Evolutionary conservation across 805 yeast genomes (phyloP).

Genomic region (Candida pini): DNA sequence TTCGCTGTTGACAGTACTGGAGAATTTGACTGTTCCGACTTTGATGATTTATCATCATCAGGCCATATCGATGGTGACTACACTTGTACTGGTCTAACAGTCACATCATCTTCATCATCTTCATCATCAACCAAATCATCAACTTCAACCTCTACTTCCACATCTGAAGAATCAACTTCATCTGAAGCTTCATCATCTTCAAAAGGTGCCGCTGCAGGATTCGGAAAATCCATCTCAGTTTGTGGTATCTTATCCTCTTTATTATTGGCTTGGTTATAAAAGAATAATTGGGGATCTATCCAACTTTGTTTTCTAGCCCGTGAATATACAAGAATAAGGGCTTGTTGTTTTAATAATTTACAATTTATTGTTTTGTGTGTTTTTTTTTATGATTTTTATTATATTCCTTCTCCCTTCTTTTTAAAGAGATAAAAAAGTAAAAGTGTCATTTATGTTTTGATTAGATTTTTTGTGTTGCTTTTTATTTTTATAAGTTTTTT

Average conservation of each 20-base stretch:
- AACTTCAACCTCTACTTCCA: constrained; percentile 26
- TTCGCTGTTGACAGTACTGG: constrained; percentile 72
- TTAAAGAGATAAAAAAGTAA: not conserved
- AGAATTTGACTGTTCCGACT: constrained; percentile 75
- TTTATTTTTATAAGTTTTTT: not conserved
- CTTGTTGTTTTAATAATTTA: no score
- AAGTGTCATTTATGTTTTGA: not conserved
- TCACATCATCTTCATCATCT: constrained; percentile 29
- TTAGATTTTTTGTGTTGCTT: not conserved
- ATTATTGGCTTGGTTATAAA: constrained; percentile 47
- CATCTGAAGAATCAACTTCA: constrained; percentile 35
- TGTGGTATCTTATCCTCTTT: constrained; percentile 46
- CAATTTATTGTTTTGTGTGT: no score
- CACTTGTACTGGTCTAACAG: constrained; percentile 62
- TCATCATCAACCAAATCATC: constrained; percentile 20
- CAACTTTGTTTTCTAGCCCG: no score
- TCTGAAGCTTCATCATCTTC: constrained; percentile 29
- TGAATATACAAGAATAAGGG: no score
- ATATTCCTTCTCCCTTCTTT: not conserved
- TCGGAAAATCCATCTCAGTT: constrained; percentile 34
- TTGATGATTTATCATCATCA: constrained; percentile 62
- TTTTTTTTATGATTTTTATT: constrained; percentile 1
- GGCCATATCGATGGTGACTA: constrained; percentile 93
- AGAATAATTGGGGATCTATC: no score
- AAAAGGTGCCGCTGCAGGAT: constrained; percentile 23